Percentiles rank a stretch among this genome's conserved stretches.
These are phyloP conservation scores for Quercus ilex DNA, from an alignment of 306 rosid genomes.

Conservation along the genomic window DNA sequence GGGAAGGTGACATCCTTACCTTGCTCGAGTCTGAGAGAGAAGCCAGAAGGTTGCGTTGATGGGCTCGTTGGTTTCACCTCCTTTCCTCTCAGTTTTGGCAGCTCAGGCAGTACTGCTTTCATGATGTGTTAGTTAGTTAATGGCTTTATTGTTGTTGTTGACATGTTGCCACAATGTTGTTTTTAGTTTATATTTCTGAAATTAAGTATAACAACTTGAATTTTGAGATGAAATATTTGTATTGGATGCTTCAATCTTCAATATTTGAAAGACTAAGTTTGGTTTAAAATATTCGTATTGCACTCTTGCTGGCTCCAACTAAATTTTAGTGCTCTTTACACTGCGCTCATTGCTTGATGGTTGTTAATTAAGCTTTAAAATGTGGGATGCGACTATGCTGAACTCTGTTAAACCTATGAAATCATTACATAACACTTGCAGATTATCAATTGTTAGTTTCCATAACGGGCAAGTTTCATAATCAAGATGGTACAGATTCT, in stretches of 20 bases:
- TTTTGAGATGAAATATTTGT: not conserved
- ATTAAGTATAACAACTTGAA: not conserved
- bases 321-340: too few species aligned
- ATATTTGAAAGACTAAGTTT: not conserved
- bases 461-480: too few species aligned
- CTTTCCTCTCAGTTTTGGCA: not conserved
- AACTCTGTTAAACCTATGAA: too few species aligned
- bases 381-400: too few species aligned
- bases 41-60: conserved; percentile 52
- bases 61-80: not conserved
- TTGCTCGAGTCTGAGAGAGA: conserved; percentile 53
- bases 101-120: not conserved
- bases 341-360: too few species aligned
- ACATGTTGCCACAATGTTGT: not conserved
- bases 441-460: too few species aligned
- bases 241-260: not conserved
- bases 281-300: not conserved
- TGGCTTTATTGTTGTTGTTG: not conserved
- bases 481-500: too few species aligned
- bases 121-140: not conserved
- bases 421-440: too few species aligned
- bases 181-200: not conserved
- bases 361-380: too few species aligned
- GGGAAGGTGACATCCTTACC: conserved; percentile 48
- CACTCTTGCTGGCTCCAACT: too few species aligned